These are phyloP conservation scores for Hemisphaericaspora xylanilytica DNA, from an alignment of 1,139 yeast genomes.

Conservation along the genomic window DNA sequence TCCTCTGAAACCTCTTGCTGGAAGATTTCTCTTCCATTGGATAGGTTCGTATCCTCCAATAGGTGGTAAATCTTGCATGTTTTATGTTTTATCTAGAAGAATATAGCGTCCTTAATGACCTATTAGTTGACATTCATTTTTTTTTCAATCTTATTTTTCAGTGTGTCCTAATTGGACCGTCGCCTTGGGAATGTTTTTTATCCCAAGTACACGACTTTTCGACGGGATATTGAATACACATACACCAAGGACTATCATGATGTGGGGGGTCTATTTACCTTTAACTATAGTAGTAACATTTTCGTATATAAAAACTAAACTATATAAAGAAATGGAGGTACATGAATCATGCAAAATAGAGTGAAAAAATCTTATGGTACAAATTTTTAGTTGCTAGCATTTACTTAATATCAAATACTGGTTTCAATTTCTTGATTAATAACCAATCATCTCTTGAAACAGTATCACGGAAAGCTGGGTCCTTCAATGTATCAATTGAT, in stretches of 20 bases:
- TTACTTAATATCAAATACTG: slow-evolving; percentile 71
- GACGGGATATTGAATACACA: too few species aligned
- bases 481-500: slow-evolving; percentile 95
- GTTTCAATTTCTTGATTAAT: slow-evolving; percentile 81
- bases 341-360: background rate
- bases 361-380: background rate
- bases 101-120: background rate
- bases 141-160: slow-evolving; percentile 2
- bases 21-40: slow-evolving; percentile 88
- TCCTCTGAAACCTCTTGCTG: slow-evolving; percentile 83
- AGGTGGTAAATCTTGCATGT: slow-evolving; percentile 83
- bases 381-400: background rate
- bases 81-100: slow-evolving; percentile 1
- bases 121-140: background rate
- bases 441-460: slow-evolving; percentile 96
- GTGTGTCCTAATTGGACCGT: slow-evolving; percentile 4
- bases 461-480: slow-evolving; percentile 93
- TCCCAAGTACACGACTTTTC: background rate
- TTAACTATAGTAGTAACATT: background rate
- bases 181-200: background rate
- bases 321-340: background rate
- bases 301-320: background rate
- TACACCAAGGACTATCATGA: too few species aligned
- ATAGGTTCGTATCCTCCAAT: slow-evolving; percentile 81
- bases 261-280: too few species aligned